Evolutionary conservation across 345 rosid species (phyloP).

Genomic region (Kernera saxatilis): DNA sequence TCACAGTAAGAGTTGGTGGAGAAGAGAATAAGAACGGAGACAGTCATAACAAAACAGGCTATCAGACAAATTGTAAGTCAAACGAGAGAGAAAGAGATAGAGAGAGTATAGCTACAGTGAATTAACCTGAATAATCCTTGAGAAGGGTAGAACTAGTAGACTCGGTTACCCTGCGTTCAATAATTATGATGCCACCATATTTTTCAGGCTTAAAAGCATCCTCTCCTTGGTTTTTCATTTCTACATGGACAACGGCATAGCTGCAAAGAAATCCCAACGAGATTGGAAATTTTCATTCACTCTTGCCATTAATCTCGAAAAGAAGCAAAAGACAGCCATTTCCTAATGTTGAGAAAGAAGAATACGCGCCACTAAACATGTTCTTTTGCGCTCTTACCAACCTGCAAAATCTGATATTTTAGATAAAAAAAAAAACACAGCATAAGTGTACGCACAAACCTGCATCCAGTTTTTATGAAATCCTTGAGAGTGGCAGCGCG

Average conservation of each 20-base stretch:
- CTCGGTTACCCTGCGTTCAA: slow-evolving; percentile 78
- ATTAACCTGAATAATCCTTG: slow-evolving; percentile 65
- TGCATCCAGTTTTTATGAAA: slow-evolving; percentile 87
- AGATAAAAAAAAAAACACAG: background rate
- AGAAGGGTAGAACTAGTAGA: slow-evolving; percentile 50
- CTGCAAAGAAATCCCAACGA: slow-evolving; percentile 34
- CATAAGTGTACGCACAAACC: slow-evolving; percentile 36
- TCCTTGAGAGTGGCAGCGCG: slow-evolving; percentile 75
- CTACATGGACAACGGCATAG: slow-evolving; percentile 69
- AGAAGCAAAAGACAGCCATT: background rate
- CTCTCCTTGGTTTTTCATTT: slow-evolving; percentile 65
- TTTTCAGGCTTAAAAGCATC: slow-evolving; percentile 74
- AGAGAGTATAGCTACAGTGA: background rate
- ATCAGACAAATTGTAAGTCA: background rate
- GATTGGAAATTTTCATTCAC: background rate
- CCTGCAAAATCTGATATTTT: background rate
- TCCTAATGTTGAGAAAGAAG: background rate
- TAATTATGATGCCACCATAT: slow-evolving; percentile 57
- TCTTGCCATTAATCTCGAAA: background rate
- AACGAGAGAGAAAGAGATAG: background rate
- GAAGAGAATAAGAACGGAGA: background rate
- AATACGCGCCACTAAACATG: background rate
- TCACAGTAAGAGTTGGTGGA: background rate
- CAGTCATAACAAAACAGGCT: background rate
- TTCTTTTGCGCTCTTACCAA: background rate